Percentiles rank a stretch among this genome's conserved stretches.
These are phyloP conservation scores for Domatiomyces globalis DNA, from an alignment of 2,329 filamentous ascomycete species.

Conservation along the genomic window DNA sequence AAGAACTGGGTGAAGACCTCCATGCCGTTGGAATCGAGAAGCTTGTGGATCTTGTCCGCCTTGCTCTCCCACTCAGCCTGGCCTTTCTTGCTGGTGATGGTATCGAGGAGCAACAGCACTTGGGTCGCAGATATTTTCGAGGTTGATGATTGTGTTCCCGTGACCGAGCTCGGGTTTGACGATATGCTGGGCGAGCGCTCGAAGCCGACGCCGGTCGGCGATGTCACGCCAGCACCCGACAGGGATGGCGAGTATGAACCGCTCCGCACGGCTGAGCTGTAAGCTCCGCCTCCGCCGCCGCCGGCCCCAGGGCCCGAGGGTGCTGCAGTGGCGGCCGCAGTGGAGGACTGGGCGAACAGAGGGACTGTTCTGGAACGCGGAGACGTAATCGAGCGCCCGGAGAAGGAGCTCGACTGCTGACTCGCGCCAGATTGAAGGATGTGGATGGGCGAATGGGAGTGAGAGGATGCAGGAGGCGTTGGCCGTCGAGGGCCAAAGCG, in stretches of 20 bases:
- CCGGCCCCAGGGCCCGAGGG: constrained; percentile 36
- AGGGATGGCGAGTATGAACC: constrained; percentile 42
- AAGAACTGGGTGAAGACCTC: constrained; percentile 97
- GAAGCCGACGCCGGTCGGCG: constrained; percentile 30
- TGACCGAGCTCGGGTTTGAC: constrained; percentile 26
- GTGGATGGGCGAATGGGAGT: constrained; percentile 38
- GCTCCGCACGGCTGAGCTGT: constrained; percentile 42
- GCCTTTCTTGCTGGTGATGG: constrained; percentile 87
- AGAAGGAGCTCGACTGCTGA: constrained; percentile 31
- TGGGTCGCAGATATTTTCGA: constrained; percentile 92
- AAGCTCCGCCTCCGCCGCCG: constrained; percentile 38
- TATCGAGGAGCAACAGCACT: constrained; percentile 84
- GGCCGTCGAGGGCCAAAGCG: constrained; percentile 8
- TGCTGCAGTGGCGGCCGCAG: constrained; percentile 41
- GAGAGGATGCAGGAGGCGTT: constrained; percentile 8
- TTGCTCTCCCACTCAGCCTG: constrained; percentile 84
- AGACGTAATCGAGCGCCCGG: constrained; percentile 41
- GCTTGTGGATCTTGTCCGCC: constrained; percentile 80
- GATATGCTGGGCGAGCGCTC: constrained; percentile 8
- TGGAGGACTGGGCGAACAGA: constrained; percentile 37
- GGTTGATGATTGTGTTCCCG: constrained; percentile 47
- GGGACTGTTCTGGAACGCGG: constrained; percentile 42
- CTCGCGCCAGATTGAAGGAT: constrained; percentile 41
- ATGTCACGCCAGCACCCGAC: constrained; percentile 41
- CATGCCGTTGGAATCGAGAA: constrained; percentile 97